Percentiles rank a stretch among this genome's conserved stretches.
Evolutionary conservation across 2,329 filamentous ascomycete species (phyloP).

Genomic region (Arthrobotrys iridis): DNA sequence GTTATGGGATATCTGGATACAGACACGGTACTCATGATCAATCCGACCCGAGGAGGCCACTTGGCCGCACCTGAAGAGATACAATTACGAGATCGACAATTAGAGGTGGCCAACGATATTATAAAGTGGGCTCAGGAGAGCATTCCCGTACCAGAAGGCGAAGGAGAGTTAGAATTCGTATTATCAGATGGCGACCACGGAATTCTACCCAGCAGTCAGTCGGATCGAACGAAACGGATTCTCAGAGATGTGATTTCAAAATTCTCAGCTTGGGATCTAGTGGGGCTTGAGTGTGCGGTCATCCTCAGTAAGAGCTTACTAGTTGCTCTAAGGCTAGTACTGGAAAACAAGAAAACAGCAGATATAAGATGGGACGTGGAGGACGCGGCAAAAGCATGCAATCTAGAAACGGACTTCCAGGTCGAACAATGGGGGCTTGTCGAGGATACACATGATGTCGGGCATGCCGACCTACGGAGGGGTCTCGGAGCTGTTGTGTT

Average conservation of each 20-base stretch:
- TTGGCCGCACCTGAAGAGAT: constrained; percentile 65
- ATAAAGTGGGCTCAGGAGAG: constrained; percentile 75
- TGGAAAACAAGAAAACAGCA: constrained; percentile 79
- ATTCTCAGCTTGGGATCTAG: constrained; percentile 81
- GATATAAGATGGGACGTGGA: constrained; percentile 75
- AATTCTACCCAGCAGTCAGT: constrained; percentile 80
- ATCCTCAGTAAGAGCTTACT: constrained; percentile 88
- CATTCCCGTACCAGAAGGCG: constrained; percentile 84
- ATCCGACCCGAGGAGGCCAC: constrained; percentile 67
- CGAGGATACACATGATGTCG: constrained; percentile 96
- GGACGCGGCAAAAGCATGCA: constrained; percentile 80
- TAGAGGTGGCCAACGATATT: constrained; percentile 74
- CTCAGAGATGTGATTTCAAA: constrained; percentile 79
- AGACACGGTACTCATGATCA: constrained; percentile 93
- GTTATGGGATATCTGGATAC: constrained; percentile 89
- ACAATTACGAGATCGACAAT: constrained; percentile 77
- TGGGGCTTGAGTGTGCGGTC: constrained; percentile 83
- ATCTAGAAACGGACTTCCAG: constrained; percentile 89
- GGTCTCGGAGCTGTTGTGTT: constrained; percentile 89
- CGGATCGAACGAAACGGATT: constrained; percentile 77
- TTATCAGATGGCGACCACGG: constrained; percentile 76
- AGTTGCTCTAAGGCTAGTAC: constrained; percentile 77
- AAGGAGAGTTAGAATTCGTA: constrained; percentile 67
- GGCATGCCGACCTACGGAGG: constrained; percentile 85
- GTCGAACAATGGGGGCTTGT: constrained; percentile 93